These are phyloP conservation scores for Cryptococcus sp. DNA, from an alignment of 1,284 basidiomycete species.

Conservation along the genomic window DNA sequence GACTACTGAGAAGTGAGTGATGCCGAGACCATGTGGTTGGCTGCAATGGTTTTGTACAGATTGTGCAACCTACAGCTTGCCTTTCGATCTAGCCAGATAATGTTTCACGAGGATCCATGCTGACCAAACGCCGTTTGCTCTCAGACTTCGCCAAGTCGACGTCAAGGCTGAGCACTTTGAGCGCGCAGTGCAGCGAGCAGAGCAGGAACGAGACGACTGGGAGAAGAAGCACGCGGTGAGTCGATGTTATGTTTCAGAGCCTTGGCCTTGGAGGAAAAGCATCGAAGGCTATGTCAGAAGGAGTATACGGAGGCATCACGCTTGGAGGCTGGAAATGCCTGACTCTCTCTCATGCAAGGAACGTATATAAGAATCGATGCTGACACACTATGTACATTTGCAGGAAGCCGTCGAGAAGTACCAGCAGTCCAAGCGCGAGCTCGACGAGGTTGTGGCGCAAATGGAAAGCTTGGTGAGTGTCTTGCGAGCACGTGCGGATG, in stretches of 20 bases:
- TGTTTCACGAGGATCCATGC: not conserved
- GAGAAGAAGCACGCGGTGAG: constrained; percentile 91
- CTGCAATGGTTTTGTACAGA: too few relatives aligned
- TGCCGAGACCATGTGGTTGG: not conserved
- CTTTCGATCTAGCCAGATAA: not conserved
- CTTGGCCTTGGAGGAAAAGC: not conserved
- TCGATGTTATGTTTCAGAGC: constrained; percentile 10
- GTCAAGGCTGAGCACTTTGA: constrained; percentile 99
- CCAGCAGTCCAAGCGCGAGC: constrained; percentile 73
- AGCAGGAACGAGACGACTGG: constrained; percentile 90
- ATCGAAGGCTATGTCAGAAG: not conserved
- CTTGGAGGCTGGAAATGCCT: not conserved
- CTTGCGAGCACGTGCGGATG: too few relatives aligned
- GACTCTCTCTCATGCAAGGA: not conserved
- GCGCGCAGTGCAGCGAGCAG: constrained; percentile 80
- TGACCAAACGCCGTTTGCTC: not conserved
- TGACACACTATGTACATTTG: constrained; percentile 2
- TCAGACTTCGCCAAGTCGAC: constrained; percentile 91
- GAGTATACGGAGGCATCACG: not conserved
- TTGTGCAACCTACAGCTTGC: too few relatives aligned
- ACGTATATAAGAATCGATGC: not conserved
- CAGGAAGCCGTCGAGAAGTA: constrained; percentile 78
- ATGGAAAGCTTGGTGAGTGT: constrained; percentile 69
- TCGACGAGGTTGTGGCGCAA: constrained; percentile 80
- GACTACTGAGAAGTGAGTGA: constrained; percentile 88